phyloP scores from a whole-genome alignment of 2,329 filamentous ascomycete species.

The Chaetomium globosum region DNA sequence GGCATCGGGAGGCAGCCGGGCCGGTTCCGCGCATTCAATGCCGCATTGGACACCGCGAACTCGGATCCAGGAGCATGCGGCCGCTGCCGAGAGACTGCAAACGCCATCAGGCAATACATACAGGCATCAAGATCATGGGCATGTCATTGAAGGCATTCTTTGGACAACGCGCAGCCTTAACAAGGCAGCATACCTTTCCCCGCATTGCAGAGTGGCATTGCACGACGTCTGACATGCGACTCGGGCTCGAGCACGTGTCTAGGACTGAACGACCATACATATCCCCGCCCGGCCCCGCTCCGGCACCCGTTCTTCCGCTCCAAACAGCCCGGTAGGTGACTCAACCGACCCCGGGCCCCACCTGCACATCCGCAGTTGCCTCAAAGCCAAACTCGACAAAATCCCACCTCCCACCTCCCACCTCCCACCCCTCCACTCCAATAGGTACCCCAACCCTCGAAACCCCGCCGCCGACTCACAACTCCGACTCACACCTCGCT shows the following conservation, averaged over 20 bases:
- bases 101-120: background rate
- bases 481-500: slow-evolving; percentile 23
- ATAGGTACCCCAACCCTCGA: no score
- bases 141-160: background rate
- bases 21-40: background rate
- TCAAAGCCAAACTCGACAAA: background rate
- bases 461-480: slow-evolving; percentile 17
- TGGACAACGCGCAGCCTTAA: background rate
- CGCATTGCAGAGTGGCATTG: background rate
- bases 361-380: background rate
- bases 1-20: background rate
- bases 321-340: background rate
- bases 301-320: background rate
- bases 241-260: background rate
- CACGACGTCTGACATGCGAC: background rate
- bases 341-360: slow-evolving; percentile 1
- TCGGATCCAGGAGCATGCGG: background rate
- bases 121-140: background rate
- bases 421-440: no score
- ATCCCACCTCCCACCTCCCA: slow-evolving; percentile 23
- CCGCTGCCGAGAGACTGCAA: background rate
- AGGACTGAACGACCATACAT: background rate
- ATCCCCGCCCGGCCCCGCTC: slow-evolving; percentile 1
- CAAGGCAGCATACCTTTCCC: background rate
- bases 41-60: background rate